Evolutionary conservation across 495 filamentous ascomycete genomes (phyloP).

Genomic region (Aspergillus taichungensis): DNA sequence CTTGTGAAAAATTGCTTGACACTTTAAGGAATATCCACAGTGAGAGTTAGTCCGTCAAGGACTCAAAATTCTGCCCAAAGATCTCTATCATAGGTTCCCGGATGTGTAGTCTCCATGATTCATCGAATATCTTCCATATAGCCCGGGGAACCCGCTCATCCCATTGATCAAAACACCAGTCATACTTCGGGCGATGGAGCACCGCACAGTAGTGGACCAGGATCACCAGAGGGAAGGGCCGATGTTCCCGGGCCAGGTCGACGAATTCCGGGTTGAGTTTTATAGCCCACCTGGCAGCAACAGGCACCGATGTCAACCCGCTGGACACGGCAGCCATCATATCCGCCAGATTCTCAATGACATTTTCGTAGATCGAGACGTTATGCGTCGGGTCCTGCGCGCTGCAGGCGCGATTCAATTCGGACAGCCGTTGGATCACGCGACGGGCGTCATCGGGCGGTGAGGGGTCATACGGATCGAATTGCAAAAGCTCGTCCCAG

Average conservation of each 20-base stretch:
- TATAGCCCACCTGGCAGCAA: constrained; percentile 38
- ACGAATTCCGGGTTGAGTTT: constrained; percentile 42
- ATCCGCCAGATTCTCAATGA: constrained; percentile 27
- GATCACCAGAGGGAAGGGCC: constrained; percentile 46
- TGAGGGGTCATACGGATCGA: constrained; percentile 15
- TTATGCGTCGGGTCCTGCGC: constrained; percentile 24
- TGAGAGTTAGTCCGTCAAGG: too few relatives aligned
- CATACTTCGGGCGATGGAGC: constrained; percentile 29
- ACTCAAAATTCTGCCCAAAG: constrained; percentile 18
- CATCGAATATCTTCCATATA: constrained; percentile 30
- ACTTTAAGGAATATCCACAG: too few relatives aligned
- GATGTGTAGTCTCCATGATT: constrained; percentile 28
- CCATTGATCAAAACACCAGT: constrained; percentile 44
- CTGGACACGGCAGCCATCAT: constrained; percentile 19
- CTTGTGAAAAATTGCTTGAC: too few relatives aligned
- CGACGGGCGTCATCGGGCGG: constrained; percentile 14
- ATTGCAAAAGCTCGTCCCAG: constrained; percentile 21
- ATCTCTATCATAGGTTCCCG: constrained; percentile 27
- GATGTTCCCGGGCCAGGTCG: constrained; percentile 38
- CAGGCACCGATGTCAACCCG: constrained; percentile 19
- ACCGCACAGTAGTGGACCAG: constrained; percentile 40
- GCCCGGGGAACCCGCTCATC: constrained; percentile 24
- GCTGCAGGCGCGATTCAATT: constrained; percentile 20
- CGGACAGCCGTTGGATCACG: constrained; percentile 17
- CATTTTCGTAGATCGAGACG: constrained; percentile 20